Evolutionary conservation across 108 stramenopile genomes (phyloP), one percentile per base, ranked within the genome.

Genomic region (Aureococcus anophagefferens): DNA sequence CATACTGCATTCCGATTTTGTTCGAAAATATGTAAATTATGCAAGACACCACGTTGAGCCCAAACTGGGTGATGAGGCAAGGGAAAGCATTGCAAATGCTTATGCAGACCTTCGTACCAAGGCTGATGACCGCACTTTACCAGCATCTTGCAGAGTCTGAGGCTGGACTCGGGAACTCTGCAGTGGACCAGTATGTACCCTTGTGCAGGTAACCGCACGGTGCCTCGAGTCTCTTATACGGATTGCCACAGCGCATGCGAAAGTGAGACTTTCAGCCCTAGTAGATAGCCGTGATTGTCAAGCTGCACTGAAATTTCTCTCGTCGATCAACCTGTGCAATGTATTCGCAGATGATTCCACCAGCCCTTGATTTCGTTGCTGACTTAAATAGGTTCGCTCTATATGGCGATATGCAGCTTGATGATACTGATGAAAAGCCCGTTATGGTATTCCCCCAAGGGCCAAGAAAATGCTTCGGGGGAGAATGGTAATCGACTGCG

Each of bases 171-270:
- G n/a, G n/a, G n/a, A n/a, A n/a, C n/a, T n/a, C n/a, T n/a, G n/a
- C n/a, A n/a, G n/a, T n/a, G n/a, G n/a, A n/a, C n/a, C n/a, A n/a
- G n/a, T n/a, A n/a, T n/a, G n/a, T n/a, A n/a, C 16, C 16, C 81
- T 44, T 31, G 67, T 86, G 30, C 85, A 85, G 0, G 83, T 99
- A 11, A 99, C 98, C 7, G 95, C 98, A 5, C 96, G 98, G 74
- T 91, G 91, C 63, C 79, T 99, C 72, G 98, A 99, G 84, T 97
- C 96, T 31, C 86, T 99, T 34, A 99, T 99, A 79, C 95, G 98
- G 46, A 75, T 99, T 66, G 87, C 93, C 0, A 94, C 91, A 67
- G 98, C 98, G 15, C 96, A 97, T 72, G 96, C 98, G 28, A 98
- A 99, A 80, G 87, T 83, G 35, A 76, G 90, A 37, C 70, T 86